Conservation (phyloP, 169 alveolate genomes). For the Perkinsus marinus region DNA sequence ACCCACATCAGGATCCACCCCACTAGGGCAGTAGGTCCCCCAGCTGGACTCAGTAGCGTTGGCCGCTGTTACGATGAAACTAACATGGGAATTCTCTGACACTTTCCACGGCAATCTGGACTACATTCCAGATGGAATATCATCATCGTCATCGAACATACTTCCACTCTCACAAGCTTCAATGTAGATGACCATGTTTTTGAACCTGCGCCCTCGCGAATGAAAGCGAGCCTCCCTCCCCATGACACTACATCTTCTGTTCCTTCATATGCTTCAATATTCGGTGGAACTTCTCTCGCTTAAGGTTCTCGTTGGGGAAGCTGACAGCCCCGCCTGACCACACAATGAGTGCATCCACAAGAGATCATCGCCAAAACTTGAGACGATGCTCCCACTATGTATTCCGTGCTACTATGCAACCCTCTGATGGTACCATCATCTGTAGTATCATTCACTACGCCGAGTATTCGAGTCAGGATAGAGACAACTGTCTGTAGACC, state of each 20-base stretch:
- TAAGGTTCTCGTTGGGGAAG: conserved; percentile 47
- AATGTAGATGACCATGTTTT: conserved; percentile 39
- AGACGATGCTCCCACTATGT: no score
- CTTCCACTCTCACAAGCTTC: conserved; percentile 68
- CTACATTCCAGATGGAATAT: conserved; percentile 34
- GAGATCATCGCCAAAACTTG: no score
- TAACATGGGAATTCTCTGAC: neutral
- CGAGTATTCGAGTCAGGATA: neutral
- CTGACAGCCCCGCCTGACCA: conserved; percentile 47
- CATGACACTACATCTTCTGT: conserved; percentile 26
- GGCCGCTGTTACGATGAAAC: conserved; percentile 60
- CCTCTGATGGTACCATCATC: no score
- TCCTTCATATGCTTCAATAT: conserved; percentile 41
- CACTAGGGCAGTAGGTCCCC: conserved; percentile 55
- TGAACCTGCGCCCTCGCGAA: neutral
- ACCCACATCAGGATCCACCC: neutral
- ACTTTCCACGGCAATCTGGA: neutral
- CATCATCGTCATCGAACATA: conserved; percentile 41
- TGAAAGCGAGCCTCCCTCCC: neutral
- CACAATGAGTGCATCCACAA: no score
- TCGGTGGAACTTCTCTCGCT: conserved; percentile 33
- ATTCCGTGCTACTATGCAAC: no score
- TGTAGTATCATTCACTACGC: no score
- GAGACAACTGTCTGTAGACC: neutral
- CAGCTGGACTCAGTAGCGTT: conserved; percentile 48